These are phyloP conservation scores for Isatis lusitanica DNA, from an alignment of 441 rosid species.

Conservation along the genomic window DNA sequence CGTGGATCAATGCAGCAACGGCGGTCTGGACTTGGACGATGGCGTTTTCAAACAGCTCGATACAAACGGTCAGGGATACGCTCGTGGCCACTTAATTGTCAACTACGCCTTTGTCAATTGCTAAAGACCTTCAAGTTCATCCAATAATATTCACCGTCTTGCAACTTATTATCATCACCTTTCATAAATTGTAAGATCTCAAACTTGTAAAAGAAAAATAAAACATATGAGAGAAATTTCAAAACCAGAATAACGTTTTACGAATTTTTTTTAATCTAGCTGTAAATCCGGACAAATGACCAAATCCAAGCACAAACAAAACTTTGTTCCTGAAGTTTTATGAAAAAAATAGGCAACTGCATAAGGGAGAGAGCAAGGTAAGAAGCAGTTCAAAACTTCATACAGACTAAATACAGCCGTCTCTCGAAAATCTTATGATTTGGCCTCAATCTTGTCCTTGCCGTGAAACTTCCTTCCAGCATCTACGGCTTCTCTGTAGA, in stretches of 20 bases:
- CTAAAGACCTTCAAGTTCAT: neutral
- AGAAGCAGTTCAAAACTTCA: slow-evolving; percentile 26
- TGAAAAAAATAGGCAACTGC: slow-evolving; percentile 5
- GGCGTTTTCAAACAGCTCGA: slow-evolving; percentile 40
- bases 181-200: neutral
- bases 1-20: slow-evolving; percentile 48
- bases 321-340: neutral
- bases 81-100: slow-evolving; percentile 43
- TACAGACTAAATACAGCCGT: neutral
- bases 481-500: slow-evolving; percentile 79
- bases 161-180: too few relatives aligned
- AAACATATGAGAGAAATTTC: neutral
- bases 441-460: slow-evolving; percentile 33
- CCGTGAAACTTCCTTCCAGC: slow-evolving; percentile 80
- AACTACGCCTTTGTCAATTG: slow-evolving; percentile 46
- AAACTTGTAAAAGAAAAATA: neutral
- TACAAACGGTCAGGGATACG: slow-evolving; percentile 42
- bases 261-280: neutral
- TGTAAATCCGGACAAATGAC: neutral
- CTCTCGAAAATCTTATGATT: slow-evolving; percentile 32
- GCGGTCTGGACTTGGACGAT: slow-evolving; percentile 46
- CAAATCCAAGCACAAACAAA: slow-evolving; percentile 19
- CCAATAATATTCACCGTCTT: too few relatives aligned
- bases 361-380: slow-evolving; percentile 5
- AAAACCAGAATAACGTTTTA: neutral